Percentiles rank a stretch among this genome's conserved stretches.
These are phyloP conservation scores for Microascus cirrosus DNA, from an alignment of 2,329 filamentous ascomycete genomes.

Conservation along the genomic window DNA sequence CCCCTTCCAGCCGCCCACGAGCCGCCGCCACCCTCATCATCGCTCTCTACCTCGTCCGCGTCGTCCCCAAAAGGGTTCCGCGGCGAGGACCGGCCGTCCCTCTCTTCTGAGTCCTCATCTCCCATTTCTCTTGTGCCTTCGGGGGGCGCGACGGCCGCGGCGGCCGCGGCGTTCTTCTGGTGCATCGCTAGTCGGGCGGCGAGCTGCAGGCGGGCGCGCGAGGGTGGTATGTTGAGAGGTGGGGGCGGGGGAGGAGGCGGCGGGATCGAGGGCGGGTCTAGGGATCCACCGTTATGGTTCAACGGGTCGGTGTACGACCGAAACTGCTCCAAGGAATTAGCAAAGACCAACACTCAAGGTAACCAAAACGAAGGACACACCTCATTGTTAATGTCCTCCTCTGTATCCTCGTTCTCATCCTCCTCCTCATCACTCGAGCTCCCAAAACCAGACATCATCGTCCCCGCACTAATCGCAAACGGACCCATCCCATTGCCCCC, in stretches of 20 bases:
- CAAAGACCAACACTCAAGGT: conserved; percentile 24
- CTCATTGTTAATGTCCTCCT: conserved; percentile 62
- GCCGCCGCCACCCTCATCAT: conserved; percentile 39
- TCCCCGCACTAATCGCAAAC: conserved; percentile 63
- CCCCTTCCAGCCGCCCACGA: conserved; percentile 21
- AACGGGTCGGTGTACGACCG: conserved; percentile 46
- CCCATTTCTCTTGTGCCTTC: conserved; percentile 18
- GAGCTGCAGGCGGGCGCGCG: conserved; percentile 77
- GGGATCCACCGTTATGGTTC: conserved; percentile 31
- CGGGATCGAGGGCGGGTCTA: conserved; percentile 46
- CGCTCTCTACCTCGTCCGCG: conserved; percentile 40
- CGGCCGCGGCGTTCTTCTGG: conserved; percentile 47
- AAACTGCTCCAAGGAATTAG: conserved; percentile 28
- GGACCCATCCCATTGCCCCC: conserved; percentile 51
- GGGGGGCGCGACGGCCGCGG: conserved; percentile 26
- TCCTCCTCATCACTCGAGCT: conserved; percentile 95
- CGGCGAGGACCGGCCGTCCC: conserved; percentile 9
- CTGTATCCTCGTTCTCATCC: conserved; percentile 79
- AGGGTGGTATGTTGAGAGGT: conserved; percentile 76
- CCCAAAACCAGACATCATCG: conserved; percentile 80
- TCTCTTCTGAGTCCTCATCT: conserved; percentile 24
- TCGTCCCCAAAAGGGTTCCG: conserved; percentile 47
- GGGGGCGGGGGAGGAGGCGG: conserved; percentile 53
- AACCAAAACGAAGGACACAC: conserved; percentile 48
- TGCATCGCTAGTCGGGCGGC: conserved; percentile 75